Evolutionary conservation across 1,284 basidiomycete genomes (phyloP).

Genomic region (Sphaerobolus stellatus): DNA sequence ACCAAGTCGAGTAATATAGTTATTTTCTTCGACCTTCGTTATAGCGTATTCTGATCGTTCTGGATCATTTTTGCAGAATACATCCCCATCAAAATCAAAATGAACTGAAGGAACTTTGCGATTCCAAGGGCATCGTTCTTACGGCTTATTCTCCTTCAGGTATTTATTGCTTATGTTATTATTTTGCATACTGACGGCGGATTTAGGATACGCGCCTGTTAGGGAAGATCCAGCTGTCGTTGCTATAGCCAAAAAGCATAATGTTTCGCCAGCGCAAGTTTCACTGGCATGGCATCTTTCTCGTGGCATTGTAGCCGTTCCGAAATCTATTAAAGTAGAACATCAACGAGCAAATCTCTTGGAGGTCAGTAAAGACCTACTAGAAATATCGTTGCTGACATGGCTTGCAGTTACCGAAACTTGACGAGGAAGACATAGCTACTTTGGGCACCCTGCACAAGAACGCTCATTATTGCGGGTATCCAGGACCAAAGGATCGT

Average conservation of each 20-base stretch:
- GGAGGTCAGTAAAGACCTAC: no score
- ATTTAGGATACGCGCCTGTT: slow-evolving; percentile 39
- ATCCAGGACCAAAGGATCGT: slow-evolving; percentile 11
- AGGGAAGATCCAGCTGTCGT: slow-evolving; percentile 40
- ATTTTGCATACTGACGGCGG: no score
- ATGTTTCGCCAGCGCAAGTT: slow-evolving; percentile 40
- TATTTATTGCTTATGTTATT: no score
- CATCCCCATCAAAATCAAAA: slow-evolving; percentile 36
- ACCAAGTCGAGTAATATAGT: slow-evolving; percentile 42
- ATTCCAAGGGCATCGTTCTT: slow-evolving; percentile 32
- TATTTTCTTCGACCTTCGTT: neutral
- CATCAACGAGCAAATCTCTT: slow-evolving; percentile 46
- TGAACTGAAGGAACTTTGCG: slow-evolving; percentile 32
- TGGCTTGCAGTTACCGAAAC: slow-evolving; percentile 17
- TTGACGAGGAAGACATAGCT: slow-evolving; percentile 16
- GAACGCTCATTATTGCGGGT: slow-evolving; percentile 15
- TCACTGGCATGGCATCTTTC: slow-evolving; percentile 47
- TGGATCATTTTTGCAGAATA: slow-evolving; percentile 21
- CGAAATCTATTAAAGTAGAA: slow-evolving; percentile 42
- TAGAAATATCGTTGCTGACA: no score
- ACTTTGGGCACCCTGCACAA: slow-evolving; percentile 17
- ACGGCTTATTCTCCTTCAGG: slow-evolving; percentile 39
- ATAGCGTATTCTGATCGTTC: neutral
- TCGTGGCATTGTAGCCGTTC: slow-evolving; percentile 39
- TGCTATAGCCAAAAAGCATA: slow-evolving; percentile 44